These are phyloP conservation scores for Crithidia sp. DNA, from an alignment of 208 protist genomes.

Conservation along the genomic window DNA sequence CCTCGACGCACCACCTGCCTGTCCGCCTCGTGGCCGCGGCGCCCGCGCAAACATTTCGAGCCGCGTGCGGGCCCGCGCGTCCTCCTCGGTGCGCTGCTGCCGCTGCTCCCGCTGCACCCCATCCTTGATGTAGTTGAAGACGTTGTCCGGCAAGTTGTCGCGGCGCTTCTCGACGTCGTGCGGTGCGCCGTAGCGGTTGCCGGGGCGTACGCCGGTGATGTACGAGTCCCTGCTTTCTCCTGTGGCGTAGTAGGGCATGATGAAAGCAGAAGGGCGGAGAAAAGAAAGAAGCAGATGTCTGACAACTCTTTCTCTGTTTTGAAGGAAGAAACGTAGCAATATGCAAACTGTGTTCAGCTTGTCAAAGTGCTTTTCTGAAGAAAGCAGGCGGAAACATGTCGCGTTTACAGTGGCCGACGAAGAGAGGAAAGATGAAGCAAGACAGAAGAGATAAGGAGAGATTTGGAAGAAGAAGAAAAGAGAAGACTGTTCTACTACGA, in stretches of 20 bases:
- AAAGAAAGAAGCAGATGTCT: slow-evolving; percentile 3
- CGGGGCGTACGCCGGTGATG: slow-evolving; percentile 79
- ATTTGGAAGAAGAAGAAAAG: too few relatives aligned
- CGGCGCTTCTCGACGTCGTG: slow-evolving; percentile 87
- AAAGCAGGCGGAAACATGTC: too few relatives aligned
- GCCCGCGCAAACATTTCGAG: slow-evolving; percentile 41
- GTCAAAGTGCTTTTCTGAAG: too few relatives aligned
- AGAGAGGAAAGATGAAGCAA: too few relatives aligned
- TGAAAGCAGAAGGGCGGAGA: background rate
- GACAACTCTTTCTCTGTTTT: background rate
- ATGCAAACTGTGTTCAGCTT: too few relatives aligned
- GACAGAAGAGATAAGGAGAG: too few relatives aligned
- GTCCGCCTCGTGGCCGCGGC: slow-evolving; percentile 16
- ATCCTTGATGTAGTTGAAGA: slow-evolving; percentile 80
- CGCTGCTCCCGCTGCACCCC: slow-evolving; percentile 78
- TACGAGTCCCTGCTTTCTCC: slow-evolving; percentile 87
- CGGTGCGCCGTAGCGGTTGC: slow-evolving; percentile 56
- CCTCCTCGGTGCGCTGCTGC: slow-evolving; percentile 62
- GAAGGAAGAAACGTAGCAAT: too few relatives aligned
- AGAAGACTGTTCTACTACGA: too few relatives aligned
- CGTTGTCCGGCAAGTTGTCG: slow-evolving; percentile 87
- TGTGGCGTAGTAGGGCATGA: slow-evolving; percentile 67
- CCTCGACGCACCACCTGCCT: slow-evolving; percentile 16
- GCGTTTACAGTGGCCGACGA: too few relatives aligned
- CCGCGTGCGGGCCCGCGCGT: slow-evolving; percentile 51